Conservation (phyloP, 805 yeast species). For the Myxozyma monticola region DNA sequence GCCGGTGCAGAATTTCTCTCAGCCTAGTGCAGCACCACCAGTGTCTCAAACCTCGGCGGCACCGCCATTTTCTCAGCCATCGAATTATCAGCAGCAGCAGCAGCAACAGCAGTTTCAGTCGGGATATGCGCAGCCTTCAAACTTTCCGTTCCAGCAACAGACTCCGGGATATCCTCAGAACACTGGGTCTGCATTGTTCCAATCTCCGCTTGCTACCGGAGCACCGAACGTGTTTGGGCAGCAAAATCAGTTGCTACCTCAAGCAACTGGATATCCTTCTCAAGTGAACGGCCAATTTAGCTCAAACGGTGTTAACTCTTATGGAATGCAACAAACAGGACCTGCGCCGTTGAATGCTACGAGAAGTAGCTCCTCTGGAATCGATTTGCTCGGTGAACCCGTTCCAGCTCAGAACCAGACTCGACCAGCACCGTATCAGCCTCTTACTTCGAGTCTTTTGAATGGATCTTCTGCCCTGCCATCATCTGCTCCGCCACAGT, state of each 20-base stretch:
- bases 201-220: constrained; percentile 2
- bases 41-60: constrained; percentile 6
- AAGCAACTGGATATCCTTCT: constrained; percentile 6
- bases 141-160: constrained; percentile 30
- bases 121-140: no score
- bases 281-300: constrained; percentile 1
- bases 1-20: constrained; percentile 4
- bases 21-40: constrained; percentile 26
- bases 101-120: constrained; percentile 16
- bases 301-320: no score
- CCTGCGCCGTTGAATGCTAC: constrained; percentile 25
- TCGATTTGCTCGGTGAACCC: constrained; percentile 1
- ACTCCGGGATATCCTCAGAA: constrained; percentile 6
- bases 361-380: neutral
- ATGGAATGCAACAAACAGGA: neutral
- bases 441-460: constrained; percentile 2
- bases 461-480: no score
- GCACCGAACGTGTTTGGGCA: constrained; percentile 9
- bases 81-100: constrained; percentile 18
- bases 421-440: constrained; percentile 1
- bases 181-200: no score
- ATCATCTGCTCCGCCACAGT: no score
- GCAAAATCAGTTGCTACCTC: constrained; percentile 14
- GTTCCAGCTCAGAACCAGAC: neutral
- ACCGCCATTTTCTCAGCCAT: no score